Evolutionary conservation across 1,139 yeast species (phyloP), one percentile per base, ranked within the genome.

Genomic region (Hansenula lynferdii): DNA sequence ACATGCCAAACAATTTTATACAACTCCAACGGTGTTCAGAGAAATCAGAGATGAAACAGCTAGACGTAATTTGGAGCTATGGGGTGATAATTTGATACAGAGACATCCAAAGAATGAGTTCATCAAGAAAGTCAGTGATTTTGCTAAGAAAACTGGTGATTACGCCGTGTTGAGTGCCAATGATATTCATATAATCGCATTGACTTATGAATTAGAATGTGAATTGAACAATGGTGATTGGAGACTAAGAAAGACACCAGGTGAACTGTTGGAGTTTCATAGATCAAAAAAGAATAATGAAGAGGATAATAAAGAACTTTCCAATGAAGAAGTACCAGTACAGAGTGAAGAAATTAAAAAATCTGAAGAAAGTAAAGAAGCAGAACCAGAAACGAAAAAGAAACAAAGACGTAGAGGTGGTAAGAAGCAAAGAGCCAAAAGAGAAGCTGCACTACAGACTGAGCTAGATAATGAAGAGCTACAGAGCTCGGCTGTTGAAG

Each of bases 71-170:
- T 65, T 92, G 38, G 65, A 72, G 22, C 63, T 83, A 28, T 90
- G 97, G 96, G 86, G 81, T 28, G 85, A 81, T 38, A 62, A 60
- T 18, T 62, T 83, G 38, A 64, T 68, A 43, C 63, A 82, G 25
- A 75, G 89, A 60, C 97, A 90, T 50, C 98, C 98, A 4, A 76
- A 71, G 42, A 69, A 75, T 6, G 78, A 64, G 31, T 75, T 73
- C 20, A 74, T 89, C 35, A 75, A 75, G 45, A 75, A 74, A 43
- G 95, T 89, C 11, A 67, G 74, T 11, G 76, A 72, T 8, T 90
- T 92, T 67, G 83, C 98, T 17, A 83, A 77, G 54, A 66, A 83
- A 40, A 90, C 98, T 1, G 98, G 99, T 56, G 99, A 94, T 65
- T 84, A 71, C 49, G 69, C 85, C 3, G 97, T 92, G 5, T 70